Evolutionary conservation across 306 rosid species (phyloP).

Genomic region (Medicago arabica): DNA sequence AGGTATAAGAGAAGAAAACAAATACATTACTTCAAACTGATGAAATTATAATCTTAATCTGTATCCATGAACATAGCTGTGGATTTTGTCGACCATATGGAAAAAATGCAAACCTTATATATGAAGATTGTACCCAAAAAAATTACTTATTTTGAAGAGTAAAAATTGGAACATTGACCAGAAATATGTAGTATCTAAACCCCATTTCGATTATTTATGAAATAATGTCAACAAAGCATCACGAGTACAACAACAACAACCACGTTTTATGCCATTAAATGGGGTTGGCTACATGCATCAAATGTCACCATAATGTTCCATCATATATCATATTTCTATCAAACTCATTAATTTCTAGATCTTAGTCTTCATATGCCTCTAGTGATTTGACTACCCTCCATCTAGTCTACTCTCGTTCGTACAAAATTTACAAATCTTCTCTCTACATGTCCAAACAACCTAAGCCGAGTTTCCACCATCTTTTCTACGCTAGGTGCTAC

Average conservation of each 20-base stretch:
- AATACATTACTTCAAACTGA: slow-evolving; percentile 17
- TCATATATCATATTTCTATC: too few relatives aligned
- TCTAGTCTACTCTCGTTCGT: too few relatives aligned
- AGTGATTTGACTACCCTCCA: too few relatives aligned
- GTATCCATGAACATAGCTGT: not conserved
- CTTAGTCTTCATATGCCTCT: too few relatives aligned
- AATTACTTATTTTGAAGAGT: not conserved
- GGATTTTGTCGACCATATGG: not conserved
- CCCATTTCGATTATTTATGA: slow-evolving; percentile 3
- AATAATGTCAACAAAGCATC: slow-evolving; percentile 19
- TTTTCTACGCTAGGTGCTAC: too few relatives aligned
- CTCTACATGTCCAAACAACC: too few relatives aligned
- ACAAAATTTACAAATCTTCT: too few relatives aligned
- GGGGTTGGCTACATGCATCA: too few relatives aligned
- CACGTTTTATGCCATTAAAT: too few relatives aligned
- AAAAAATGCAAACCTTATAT: not conserved
- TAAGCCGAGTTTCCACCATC: too few relatives aligned
- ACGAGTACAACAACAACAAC: not conserved
- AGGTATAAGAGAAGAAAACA: slow-evolving; percentile 23
- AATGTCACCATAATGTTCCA: too few relatives aligned
- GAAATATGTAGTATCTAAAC: not conserved
- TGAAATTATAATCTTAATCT: slow-evolving; percentile 35
- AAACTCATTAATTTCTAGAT: too few relatives aligned
- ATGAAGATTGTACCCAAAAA: not conserved
- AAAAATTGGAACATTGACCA: slow-evolving; percentile 1